Evolutionary conservation across 2,329 filamentous ascomycete species (phyloP).

Genomic region (Hymenoscyphus fraxineus): DNA sequence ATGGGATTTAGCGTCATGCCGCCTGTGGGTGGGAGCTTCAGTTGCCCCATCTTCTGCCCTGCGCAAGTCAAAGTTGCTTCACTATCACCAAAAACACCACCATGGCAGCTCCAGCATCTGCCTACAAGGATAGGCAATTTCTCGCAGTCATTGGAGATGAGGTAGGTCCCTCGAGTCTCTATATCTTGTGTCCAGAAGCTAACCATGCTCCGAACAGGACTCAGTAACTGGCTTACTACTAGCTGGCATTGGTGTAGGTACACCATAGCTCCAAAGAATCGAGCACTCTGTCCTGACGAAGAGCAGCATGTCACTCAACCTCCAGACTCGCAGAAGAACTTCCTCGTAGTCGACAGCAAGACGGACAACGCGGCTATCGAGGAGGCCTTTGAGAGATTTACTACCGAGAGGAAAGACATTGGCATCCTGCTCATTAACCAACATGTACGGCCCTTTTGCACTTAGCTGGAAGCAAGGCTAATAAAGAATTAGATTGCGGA

Average conservation of each 20-base stretch:
- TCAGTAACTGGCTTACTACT: constrained; percentile 94
- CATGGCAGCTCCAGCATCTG: constrained; percentile 58
- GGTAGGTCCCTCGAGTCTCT: constrained; percentile 44
- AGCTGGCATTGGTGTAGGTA: constrained; percentile 84
- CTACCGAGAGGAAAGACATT: constrained; percentile 88
- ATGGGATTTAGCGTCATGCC: constrained; percentile 14
- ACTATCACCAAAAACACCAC: constrained; percentile 20
- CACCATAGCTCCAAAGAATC: not conserved
- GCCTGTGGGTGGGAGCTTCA: constrained; percentile 15
- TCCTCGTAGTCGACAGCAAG: constrained; percentile 92
- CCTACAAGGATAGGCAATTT: constrained; percentile 84
- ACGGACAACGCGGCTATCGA: constrained; percentile 88
- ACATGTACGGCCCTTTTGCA: constrained; percentile 59
- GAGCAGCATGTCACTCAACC: constrained; percentile 81
- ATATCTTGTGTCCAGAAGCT: not conserved
- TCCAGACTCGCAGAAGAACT: constrained; percentile 92
- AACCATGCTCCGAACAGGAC: constrained; percentile 57
- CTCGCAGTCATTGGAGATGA: constrained; percentile 97
- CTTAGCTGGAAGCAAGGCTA: not conserved
- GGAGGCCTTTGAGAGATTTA: constrained; percentile 84
- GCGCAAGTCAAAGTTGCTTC: not conserved
- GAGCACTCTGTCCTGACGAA: not conserved
- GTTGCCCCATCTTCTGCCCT: not conserved
- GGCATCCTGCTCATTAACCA: constrained; percentile 97
- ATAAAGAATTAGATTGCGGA: constrained; percentile 70